Evolutionary conservation across 2,329 filamentous ascomycete species (phyloP), one percentile per base, ranked within the genome.

Genomic region (Dendrostoma leiphaemia): DNA sequence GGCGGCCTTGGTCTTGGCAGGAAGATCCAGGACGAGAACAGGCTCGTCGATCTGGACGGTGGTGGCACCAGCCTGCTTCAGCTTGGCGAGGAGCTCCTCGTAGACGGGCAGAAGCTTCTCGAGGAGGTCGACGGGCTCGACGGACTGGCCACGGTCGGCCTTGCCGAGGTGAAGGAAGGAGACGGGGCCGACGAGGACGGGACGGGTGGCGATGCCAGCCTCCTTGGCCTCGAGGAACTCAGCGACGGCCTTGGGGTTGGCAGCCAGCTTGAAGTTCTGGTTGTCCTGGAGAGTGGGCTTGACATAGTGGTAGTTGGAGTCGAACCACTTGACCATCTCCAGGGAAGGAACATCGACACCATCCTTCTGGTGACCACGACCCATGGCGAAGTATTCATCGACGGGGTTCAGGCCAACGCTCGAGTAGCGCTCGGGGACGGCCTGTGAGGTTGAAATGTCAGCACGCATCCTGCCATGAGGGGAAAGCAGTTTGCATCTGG

Each of bases 291-390:
- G 85, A 60, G 94, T 97, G 62, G 94, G 94, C 87, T 97, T 97
- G 80, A 97, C 94, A 77, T 99, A 99, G 85, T 97, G 94, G 88
- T 99, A 99, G 89, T 99, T 99, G 63, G 91, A 96, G 84, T 99
- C 94, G 73, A 99, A 99, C 94, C 94, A 99, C 84, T 99, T 99
- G 69, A 99, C 94, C 94, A 99, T 99, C 84, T 99, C 94, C 77
- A 96, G 81, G 70, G 83, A 84, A 66, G 93, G 91, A 63, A 97
- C 94, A 76, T 99, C 94, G 66, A 97, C 83, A 74, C 90, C 85
- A 70, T 86, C 85, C 86, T 91, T 95, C 80, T 99, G 94, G 80
- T 95, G 92, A 72, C 94, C 94, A 87, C 94, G 90, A 70, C 94
- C 94, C 91, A 99, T 96, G 77, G 94, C 94, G 71, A 99, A 99